Evolutionary conservation across 2,329 filamentous ascomycete genomes (phyloP).

Genomic region (Fusarium verticillioides): DNA sequence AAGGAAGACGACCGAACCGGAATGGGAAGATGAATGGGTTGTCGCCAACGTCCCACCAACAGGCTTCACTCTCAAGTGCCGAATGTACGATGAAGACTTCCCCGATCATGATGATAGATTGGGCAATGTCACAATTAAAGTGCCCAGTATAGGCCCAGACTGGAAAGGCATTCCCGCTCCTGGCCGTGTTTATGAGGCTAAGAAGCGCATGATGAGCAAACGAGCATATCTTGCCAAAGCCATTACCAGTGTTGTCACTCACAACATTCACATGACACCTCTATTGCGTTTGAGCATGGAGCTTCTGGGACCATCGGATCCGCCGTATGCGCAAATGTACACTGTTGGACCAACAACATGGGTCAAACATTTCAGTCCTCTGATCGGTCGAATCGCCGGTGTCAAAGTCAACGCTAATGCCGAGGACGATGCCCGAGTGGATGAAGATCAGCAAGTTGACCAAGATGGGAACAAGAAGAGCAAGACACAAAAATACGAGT

Average conservation of each 20-base stretch:
- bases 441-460: slow-evolving; percentile 38
- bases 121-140: slow-evolving; percentile 82
- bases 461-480: slow-evolving; percentile 55
- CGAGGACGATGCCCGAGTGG: slow-evolving; percentile 53
- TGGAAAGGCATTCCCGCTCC: slow-evolving; percentile 76
- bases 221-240: slow-evolving; percentile 82
- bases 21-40: slow-evolving; percentile 87
- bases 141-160: slow-evolving; percentile 67
- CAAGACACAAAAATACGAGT: slow-evolving; percentile 80
- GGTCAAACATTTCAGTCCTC: slow-evolving; percentile 87
- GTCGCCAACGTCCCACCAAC: slow-evolving; percentile 85
- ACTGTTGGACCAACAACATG: slow-evolving; percentile 81
- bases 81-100: slow-evolving; percentile 90
- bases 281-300: slow-evolving; percentile 78
- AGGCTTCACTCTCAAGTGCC: slow-evolving; percentile 86
- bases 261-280: slow-evolving; percentile 74
- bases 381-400: slow-evolving; percentile 85
- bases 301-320: slow-evolving; percentile 80
- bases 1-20: slow-evolving; percentile 76
- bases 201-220: slow-evolving; percentile 88
- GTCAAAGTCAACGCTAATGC: slow-evolving; percentile 74
- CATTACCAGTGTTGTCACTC: slow-evolving; percentile 70
- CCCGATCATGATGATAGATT: slow-evolving; percentile 87
- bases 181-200: slow-evolving; percentile 72
- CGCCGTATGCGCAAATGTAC: slow-evolving; percentile 75